Base-by-base conservation (phyloP, 1,284 basidiomycete species). In the Anthracocystis walkeri region DNA sequence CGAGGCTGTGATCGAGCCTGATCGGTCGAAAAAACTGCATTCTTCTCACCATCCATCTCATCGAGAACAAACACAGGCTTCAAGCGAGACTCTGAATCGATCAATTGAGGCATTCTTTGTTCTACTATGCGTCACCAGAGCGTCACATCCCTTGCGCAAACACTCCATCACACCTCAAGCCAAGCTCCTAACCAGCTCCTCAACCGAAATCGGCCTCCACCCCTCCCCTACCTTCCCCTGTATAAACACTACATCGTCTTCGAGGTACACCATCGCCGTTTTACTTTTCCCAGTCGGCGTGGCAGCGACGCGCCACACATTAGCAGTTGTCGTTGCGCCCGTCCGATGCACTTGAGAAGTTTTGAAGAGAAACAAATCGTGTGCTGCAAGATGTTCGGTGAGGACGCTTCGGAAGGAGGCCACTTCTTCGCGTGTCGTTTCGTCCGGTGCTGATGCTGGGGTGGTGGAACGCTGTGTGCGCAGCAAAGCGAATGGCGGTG, bases 161-260 rank as follows among this genome's bases (percentile, higher is more conserved):
- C 35, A 11, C 3, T 38, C 3, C 14, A 4, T 16, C 35, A 23
- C 23, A 2, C 41, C 25, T 31, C 95, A 98, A 48, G 93, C 86
- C 81, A 95, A 91, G 38, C 98, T 87, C 18, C 92, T 90, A 52
- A 94, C 90, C 58, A 99, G 88, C 93, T 94, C 97, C 82, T 95
- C 94, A 1, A 94, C 92, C 89, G 95, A 91, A 0, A 90, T 50
- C 4, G 71, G 62, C 6, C 41, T 21, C 71, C 71, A 74, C 4
- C 1, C 44, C 0, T 14, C 51, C 4, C 20, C n/a, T n/a, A n/a
- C n/a, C n/a, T n/a, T 27, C 7, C 16, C 25, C 41, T 66, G 38
- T 10, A 42, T 42, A 29, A 65, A 79, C 0, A 79, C 45, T 8
- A 87, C 93, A 85, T 96, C 94, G 80, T 95, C 94, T 75, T 90